Evolutionary conservation across 2,329 filamentous ascomycete species (phyloP), one percentile per base, ranked within the genome.

Genomic region (Pseudodiploospora longispora): DNA sequence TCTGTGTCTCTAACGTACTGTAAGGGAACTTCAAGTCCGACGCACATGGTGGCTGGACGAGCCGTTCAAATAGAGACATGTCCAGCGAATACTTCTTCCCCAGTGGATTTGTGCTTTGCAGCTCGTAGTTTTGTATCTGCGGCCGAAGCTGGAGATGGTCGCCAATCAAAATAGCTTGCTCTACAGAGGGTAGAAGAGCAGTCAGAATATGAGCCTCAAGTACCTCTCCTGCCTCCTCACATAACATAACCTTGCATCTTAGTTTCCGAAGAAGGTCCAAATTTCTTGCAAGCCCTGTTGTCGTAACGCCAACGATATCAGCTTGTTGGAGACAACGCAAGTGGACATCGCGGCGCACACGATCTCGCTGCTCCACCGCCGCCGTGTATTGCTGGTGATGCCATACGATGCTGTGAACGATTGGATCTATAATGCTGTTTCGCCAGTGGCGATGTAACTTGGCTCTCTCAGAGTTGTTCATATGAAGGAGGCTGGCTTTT

Each of bases 201-300:
- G 77, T 76, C 1, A 85, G 56, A 3, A 76, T 63, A 47, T 85
- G 80, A 0, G 76, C 68, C 55, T 87, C 83, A 30, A 85, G 64
- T 0, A 86, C 76, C 49, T 87, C 82, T 0, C 75, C 82, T 2
- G 82, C 82, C 53, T 87, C 82, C 55, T 87, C 82, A 31, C 77
- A 83, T 1, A 86, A 56, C 10, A 86, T 57, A 0, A 83, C 71
- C 47, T 82, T 82, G 30, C 65, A 63, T 6, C 61, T 55, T 2
- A 82, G 47, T 6, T 67, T 66, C 6, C 69, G 65, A 0, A 85
- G 61, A 1, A 75, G 50, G 0, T 66, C 58, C 0, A 78, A 57
- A 10, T 76, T 71, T 19, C 63, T 61, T 0, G 80, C 79, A 2
- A 83, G 61, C 0, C 78, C 78, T 0, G 73, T 76, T 0, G 80